Conservation (phyloP, 352 stramenopile genomes). For the Chrysophaeum taylorii region DNA sequence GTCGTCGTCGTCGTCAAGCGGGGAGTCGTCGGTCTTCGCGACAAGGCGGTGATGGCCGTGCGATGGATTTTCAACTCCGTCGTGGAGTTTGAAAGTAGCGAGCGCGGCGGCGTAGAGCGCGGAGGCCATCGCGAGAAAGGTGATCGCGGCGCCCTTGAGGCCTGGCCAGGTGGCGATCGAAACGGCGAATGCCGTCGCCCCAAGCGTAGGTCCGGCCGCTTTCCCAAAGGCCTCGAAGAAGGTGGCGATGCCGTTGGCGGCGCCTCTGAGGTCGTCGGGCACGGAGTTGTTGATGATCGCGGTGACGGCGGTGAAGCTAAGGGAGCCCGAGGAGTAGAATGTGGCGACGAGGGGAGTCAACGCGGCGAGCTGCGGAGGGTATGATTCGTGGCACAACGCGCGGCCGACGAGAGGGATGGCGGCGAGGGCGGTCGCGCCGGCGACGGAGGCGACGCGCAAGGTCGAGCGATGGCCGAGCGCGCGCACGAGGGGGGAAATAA, state of each 20-base stretch:
- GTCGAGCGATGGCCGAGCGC: neutral
- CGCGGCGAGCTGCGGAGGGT: neutral
- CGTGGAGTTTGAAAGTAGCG: too few species aligned
- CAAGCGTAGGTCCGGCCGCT: neutral
- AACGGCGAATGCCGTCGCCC: neutral
- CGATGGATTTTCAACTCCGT: too few species aligned
- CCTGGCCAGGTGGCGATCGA: neutral
- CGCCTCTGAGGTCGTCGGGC: neutral
- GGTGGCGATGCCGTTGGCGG: slow-evolving; percentile 1
- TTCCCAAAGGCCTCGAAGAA: slow-evolving; percentile 10
- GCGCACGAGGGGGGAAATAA: neutral
- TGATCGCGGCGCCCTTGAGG: neutral
- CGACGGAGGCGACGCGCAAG: neutral
- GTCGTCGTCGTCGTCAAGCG: too few species aligned
- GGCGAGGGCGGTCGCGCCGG: neutral
- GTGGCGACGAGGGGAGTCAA: neutral
- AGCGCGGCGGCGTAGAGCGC: too few species aligned
- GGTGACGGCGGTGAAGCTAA: neutral
- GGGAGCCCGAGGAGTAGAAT: neutral
- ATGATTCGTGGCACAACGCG: neutral
- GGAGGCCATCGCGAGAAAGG: neutral
- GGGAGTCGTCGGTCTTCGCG: too few species aligned
- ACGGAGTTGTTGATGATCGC: slow-evolving; percentile 5
- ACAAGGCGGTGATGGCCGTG: too few species aligned
- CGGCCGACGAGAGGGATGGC: neutral